Base-by-base conservation (phyloP, 1,284 basidiomycete genomes). In the Trichosporon ovoides region DNA sequence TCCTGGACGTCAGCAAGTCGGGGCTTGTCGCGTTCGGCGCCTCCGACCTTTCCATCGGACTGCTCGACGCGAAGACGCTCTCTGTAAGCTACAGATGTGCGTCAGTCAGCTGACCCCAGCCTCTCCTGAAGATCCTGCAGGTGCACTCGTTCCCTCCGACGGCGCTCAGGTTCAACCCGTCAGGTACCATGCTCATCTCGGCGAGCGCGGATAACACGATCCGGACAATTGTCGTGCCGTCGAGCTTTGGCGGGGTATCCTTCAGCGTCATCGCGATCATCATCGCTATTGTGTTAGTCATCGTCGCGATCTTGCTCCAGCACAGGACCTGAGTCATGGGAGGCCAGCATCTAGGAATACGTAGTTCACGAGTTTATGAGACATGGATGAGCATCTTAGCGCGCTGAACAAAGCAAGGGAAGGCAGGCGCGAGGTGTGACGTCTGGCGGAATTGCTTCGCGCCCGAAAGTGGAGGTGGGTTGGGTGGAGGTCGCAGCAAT, bases 61-160 rank as follows among this genome's bases (percentile, higher is more conserved):
- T 98, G 53, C 74, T 98, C 38, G 93, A 98, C 72, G 82, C 91
- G 3, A 80, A 80, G 56, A 91, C 86, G 1, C 77, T 98, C 35
- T 82, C 84, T 50, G 93, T 95, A 73, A 72, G 87, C 79, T 52
- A 4, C 6, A 3, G 82, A 83, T 52, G 91, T 94, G 73, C 70
- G 86, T 79, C 18, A 18, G 14, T 2, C 16, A 28, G 18, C 59
- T 53, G 10, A 56, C 49, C 11, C 7, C 65, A 96, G 91, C 91
- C 93, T 0, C 76, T 94, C 10, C 78, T 91, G 34, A 87, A 87
- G 34, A 94, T 98, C 60, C 81, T 97, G 51, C 89, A 91, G 74
- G 89, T 94, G 0, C 96, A 98, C 76, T 91, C 93, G 63, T 95
- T 98, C 74, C 91, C 96, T 3, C 85, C 91, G 1, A 98, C 95